These are phyloP conservation scores for Puccinia coronata DNA, from an alignment of 1,284 basidiomycete species.

Conservation along the genomic window DNA sequence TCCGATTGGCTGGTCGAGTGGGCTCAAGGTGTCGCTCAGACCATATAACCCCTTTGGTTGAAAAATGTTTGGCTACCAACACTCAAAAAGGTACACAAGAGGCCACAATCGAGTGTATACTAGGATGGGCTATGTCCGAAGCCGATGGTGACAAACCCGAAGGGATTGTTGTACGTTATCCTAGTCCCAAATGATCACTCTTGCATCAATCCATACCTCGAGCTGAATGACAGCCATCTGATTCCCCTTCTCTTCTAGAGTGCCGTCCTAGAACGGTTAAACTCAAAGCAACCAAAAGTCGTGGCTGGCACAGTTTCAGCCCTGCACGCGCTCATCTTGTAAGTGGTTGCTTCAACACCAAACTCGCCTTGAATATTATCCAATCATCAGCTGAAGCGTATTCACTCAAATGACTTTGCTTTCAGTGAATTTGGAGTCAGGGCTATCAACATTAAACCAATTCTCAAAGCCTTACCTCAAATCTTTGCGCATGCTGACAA, in stretches of 20 bases:
- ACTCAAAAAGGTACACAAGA: conserved; percentile 35
- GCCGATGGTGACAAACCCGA: conserved; percentile 81
- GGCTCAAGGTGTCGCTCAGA: conserved; percentile 71
- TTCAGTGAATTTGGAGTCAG: conserved; percentile 78
- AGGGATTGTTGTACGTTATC: conserved; percentile 82
- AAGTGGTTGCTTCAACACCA: conserved; percentile 53
- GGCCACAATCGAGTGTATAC: conserved; percentile 19
- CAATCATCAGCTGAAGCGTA: neutral
- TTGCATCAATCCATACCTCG: neutral
- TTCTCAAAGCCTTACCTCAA: conserved; percentile 88
- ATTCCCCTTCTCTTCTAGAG: conserved; percentile 62
- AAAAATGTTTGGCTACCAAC: conserved; percentile 84
- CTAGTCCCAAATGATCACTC: too few species aligned
- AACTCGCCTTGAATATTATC: neutral
- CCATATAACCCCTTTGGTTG: conserved; percentile 84
- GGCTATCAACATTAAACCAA: conserved; percentile 70
- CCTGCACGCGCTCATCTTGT: conserved; percentile 76
- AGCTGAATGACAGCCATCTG: neutral
- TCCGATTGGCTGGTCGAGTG: conserved; percentile 87
- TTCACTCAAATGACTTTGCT: conserved; percentile 7
- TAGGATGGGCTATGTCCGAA: conserved; percentile 62
- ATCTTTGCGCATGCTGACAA: conserved; percentile 83
- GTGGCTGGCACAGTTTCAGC: conserved; percentile 81
- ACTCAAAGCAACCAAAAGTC: conserved; percentile 91
- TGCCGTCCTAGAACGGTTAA: conserved; percentile 79